Base-by-base conservation (phyloP, 345 rosid genomes). In the Moricandia arvensis region DNA sequence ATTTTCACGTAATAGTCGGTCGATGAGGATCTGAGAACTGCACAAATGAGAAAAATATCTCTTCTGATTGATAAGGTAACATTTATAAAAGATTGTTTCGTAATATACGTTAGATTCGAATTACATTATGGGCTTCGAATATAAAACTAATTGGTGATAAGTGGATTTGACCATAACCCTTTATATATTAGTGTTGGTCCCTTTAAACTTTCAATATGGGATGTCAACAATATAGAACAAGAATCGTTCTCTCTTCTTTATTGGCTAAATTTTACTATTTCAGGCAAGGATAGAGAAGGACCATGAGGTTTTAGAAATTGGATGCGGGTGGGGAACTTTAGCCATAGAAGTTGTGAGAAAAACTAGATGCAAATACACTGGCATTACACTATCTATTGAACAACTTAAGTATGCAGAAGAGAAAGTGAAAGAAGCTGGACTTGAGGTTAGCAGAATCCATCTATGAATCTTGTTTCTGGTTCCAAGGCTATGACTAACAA, bases 281-380 rank as follows among this genome's bases (percentile, higher is more conserved):
- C 8, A 87, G 96, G 89, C 93, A 7, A 83, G 86, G 72, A 80
- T 90, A 55, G 70, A 62, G 38, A 85, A 83, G 73, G 57, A 71
- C 4, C 88, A 91, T 58, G 89, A 86, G 75, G 81, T 90, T 75
- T 86, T 93, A 6, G 97, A 93, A 72, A 87, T 93, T 30, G 98
- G 98, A 31, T 86, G 85, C 24, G 98, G 98, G 8, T 93, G 97
- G 98, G 97, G 97, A 75, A 80, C 89, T 64, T 85, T 93, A 16
- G 98, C 90, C 21, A 83, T 91, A 45, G 94, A 93, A 81, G 85
- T 86, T 59, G 96, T 93, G 57, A 86, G 69, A 82, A 83, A 73
- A 83, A 93, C 96, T 13, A 90, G 96, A 70, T 91, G 98, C 78
- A 88, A 59, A 72, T 91, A 93, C 77, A 91, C 98, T 0, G 97